phyloP scores from a whole-genome alignment of 345 rosid genomes.

The Rhodomyrtus tomentosa region DNA sequence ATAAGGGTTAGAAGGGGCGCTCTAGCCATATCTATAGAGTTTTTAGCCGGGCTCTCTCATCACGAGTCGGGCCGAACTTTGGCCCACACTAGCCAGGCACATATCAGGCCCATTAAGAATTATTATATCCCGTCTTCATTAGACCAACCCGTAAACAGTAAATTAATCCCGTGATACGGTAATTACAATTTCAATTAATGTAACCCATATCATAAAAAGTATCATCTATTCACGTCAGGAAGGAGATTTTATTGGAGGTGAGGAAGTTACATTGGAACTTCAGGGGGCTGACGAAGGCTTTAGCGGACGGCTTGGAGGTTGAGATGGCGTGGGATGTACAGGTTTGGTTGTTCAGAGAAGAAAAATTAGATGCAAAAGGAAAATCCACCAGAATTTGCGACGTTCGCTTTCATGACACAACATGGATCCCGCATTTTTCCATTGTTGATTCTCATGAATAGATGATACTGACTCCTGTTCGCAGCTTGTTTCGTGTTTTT shows the following conservation, averaged over 20 bases:
- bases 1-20: no score
- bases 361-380: not conserved
- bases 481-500: not conserved
- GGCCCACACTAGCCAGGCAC: no score
- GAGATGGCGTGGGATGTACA: not conserved
- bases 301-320: not conserved
- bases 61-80: no score
- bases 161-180: no score
- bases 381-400: not conserved
- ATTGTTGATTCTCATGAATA: not conserved
- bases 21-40: no score
- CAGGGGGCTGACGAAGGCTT: not conserved
- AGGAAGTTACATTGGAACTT: not conserved
- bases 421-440: not conserved
- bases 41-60: no score
- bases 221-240: no score
- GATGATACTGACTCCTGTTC: not conserved
- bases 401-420: not conserved
- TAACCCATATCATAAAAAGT: no score
- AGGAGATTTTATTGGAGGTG: not conserved
- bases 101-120: no score
- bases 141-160: no score
- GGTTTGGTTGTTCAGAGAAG: not conserved
- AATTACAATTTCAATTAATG: no score
- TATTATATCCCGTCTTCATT: no score